phyloP scores from a whole-genome alignment of 2,329 filamentous ascomycete species.

The Microdochium paspali region DNA sequence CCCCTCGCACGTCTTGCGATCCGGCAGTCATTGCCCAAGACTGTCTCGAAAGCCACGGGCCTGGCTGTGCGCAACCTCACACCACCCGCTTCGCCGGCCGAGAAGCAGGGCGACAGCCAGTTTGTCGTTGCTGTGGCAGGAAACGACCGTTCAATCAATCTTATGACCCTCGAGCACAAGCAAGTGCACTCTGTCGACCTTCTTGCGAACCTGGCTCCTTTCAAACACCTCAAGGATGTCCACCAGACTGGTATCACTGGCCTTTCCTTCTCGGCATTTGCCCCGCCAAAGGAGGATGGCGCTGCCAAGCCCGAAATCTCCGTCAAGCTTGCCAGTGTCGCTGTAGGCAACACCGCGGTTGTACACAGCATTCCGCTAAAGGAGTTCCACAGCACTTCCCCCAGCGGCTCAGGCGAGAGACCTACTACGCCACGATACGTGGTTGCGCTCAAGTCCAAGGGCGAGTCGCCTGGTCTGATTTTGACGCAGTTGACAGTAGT shows the following conservation, averaged over 20 bases:
- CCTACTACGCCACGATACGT: constrained; percentile 58
- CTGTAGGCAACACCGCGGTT: constrained; percentile 68
- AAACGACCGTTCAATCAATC: constrained; percentile 67
- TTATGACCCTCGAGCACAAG: constrained; percentile 69
- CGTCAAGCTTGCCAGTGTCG: constrained; percentile 72
- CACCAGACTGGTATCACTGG: constrained; percentile 51
- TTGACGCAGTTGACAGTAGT: constrained; percentile 45
- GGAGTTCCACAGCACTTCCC: constrained; percentile 22
- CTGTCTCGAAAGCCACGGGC: constrained; percentile 65
- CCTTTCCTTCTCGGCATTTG: constrained; percentile 48
- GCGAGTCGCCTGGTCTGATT: constrained; percentile 39
- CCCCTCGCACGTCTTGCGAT: constrained; percentile 39
- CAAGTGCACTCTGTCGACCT: constrained; percentile 34
- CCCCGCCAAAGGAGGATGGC: constrained; percentile 38
- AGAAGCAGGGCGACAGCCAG: constrained; percentile 56
- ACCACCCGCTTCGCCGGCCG: constrained; percentile 36
- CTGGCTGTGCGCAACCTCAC: constrained; percentile 68
- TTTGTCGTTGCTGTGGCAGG: constrained; percentile 73
- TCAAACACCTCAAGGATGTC: constrained; percentile 42
- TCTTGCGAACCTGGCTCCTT: constrained; percentile 39
- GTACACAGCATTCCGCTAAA: constrained; percentile 70
- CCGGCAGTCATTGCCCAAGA: constrained; percentile 50
- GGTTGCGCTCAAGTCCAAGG: constrained; percentile 48
- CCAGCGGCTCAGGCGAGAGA: constrained; percentile 22
- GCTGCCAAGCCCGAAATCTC: constrained; percentile 41